Evolutionary conservation across 768 basidiomycete genomes (phyloP).

Genomic region (Mrakia gelida): DNA sequence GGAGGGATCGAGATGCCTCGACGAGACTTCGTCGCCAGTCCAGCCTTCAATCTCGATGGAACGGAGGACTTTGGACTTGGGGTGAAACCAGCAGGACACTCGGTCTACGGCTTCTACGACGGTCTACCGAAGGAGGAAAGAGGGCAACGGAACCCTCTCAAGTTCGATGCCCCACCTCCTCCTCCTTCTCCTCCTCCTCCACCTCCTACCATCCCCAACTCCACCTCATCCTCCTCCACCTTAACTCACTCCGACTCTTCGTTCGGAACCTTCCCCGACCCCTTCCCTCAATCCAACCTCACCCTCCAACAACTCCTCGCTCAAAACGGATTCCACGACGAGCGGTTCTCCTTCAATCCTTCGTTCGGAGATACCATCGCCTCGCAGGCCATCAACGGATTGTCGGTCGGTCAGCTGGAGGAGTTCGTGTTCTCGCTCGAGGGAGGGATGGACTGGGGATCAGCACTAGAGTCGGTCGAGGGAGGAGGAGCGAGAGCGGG

Average conservation of each 20-base stretch:
- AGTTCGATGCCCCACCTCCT: not conserved
- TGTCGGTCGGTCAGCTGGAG: not conserved
- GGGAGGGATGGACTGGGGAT: constrained; percentile 1
- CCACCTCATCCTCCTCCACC: not conserved
- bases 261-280: not conserved
- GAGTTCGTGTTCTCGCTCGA: not conserved
- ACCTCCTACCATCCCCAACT: not conserved
- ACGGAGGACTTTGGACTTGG: not conserved
- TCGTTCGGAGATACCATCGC: not conserved
- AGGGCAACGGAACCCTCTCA: not conserved
- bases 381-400: not conserved
- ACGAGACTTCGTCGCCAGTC: not conserved
- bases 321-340: not conserved
- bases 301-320: not conserved
- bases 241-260: not conserved
- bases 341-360: not conserved
- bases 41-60: not conserved
- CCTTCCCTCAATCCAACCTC: not conserved
- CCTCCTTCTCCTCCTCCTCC: not conserved
- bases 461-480: not conserved
- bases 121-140: not conserved
- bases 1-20: not conserved
- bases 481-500: not conserved
- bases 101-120: not conserved
- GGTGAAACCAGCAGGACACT: not conserved